Percentiles rank a stretch among this genome's conserved stretches.
phyloP scores from a whole-genome alignment of 2,329 filamentous ascomycete genomes.

The Knufia fluminis region DNA sequence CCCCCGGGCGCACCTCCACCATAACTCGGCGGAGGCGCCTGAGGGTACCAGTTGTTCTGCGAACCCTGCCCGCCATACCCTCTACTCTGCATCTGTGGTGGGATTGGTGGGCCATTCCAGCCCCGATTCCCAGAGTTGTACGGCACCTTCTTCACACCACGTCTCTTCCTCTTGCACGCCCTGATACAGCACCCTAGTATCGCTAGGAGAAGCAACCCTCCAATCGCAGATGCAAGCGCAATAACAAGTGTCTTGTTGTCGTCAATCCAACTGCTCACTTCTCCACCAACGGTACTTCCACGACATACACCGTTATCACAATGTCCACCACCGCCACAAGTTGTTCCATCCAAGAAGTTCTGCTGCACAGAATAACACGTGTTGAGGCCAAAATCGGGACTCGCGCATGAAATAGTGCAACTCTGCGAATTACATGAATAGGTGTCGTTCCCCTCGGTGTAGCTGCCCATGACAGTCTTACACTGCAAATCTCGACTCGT shows the following conservation, averaged over 20 bases:
- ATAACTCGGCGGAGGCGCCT: constrained; percentile 18
- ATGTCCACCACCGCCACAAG: constrained; percentile 67
- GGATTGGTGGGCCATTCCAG: constrained; percentile 21
- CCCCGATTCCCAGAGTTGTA: constrained; percentile 9
- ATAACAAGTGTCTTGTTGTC: constrained; percentile 75
- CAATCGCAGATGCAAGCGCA: constrained; percentile 62
- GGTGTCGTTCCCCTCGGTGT: constrained; percentile 65
- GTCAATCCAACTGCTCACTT: constrained; percentile 67
- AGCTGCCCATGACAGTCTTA: constrained; percentile 67
- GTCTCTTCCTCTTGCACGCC: constrained; percentile 39
- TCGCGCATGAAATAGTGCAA: constrained; percentile 69
- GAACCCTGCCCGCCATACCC: constrained; percentile 19
- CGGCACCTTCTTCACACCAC: constrained; percentile 1
- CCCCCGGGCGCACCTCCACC: not conserved
- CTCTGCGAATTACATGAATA: constrained; percentile 64
- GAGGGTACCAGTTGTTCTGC: constrained; percentile 18
- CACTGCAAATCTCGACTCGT: constrained; percentile 88
- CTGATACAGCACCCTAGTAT: constrained; percentile 58
- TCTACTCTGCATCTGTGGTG: constrained; percentile 18
- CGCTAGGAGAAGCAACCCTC: constrained; percentile 60
- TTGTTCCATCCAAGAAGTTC: constrained; percentile 87
- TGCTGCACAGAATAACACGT: constrained; percentile 71
- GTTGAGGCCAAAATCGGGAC: constrained; percentile 55
- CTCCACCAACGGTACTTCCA: constrained; percentile 58
- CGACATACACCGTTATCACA: constrained; percentile 72